Percentiles rank a stretch among this genome's conserved stretches.
Conservation (phyloP, 1,284 basidiomycete genomes). For the Ustilago nuda region DNA sequence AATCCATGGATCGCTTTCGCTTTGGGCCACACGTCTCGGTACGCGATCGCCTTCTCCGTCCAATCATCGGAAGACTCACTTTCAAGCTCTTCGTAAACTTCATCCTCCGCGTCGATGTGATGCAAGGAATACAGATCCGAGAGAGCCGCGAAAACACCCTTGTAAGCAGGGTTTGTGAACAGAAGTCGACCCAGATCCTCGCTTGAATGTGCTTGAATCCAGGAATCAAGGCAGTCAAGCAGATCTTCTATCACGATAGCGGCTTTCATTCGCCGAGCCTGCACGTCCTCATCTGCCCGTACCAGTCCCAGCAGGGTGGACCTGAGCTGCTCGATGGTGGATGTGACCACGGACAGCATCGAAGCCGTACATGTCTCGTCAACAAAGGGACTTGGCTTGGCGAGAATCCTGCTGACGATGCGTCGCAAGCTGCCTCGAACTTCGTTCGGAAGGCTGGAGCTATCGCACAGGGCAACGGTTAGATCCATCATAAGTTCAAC, state of each 20-base stretch:
- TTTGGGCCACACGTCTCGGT: background rate
- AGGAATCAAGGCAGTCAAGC: slow-evolving; percentile 25
- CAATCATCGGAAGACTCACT: background rate
- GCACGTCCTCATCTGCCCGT: slow-evolving; percentile 5
- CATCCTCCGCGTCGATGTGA: background rate
- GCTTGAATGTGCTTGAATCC: slow-evolving; percentile 22
- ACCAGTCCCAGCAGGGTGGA: slow-evolving; percentile 24
- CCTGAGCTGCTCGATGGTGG: slow-evolving; percentile 47
- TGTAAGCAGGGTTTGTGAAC: slow-evolving; percentile 14
- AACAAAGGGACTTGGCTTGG: slow-evolving; percentile 31
- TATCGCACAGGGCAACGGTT: slow-evolving; percentile 27
- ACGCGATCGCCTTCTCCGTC: background rate
- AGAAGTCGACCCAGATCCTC: slow-evolving; percentile 13
- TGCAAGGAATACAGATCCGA: slow-evolving; percentile 20
- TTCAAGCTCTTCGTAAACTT: background rate
- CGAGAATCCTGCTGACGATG: slow-evolving; percentile 23
- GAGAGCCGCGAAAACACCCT: slow-evolving; percentile 33
- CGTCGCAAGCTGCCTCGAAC: slow-evolving; percentile 18
- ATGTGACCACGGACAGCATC: slow-evolving; percentile 44
- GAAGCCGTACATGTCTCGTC: slow-evolving; percentile 11
- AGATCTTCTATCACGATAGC: slow-evolving; percentile 26
- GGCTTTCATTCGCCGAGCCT: slow-evolving; percentile 6
- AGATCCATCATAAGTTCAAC: slow-evolving; percentile 33
- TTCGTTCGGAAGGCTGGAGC: slow-evolving; percentile 14
- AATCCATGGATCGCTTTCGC: background rate